Conservation (phyloP, 331 rosid species). For the Stylosanthes scabra region DNA sequence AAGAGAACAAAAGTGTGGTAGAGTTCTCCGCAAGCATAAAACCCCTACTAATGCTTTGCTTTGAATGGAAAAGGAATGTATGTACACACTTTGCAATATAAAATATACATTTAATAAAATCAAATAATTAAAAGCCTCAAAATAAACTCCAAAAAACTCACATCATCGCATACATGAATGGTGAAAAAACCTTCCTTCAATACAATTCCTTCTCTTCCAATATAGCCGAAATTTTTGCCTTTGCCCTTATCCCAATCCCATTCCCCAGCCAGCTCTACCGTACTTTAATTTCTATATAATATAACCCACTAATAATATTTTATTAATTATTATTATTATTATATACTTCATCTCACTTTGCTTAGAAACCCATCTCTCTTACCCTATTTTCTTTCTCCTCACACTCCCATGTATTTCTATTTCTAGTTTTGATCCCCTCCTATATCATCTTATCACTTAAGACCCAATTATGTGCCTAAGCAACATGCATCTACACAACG, state of each 20-base stretch:
- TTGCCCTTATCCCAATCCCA: conserved; percentile 46
- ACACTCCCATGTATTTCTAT: conserved; percentile 39
- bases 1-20: conserved; percentile 46
- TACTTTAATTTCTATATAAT: conserved; percentile 33
- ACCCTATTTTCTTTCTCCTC: conserved; percentile 13
- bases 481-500: not conserved
- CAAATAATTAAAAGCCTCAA: not conserved
- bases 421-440: conserved; percentile 32
- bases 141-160: conserved; percentile 29
- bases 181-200: conserved; percentile 31
- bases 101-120: not conserved
- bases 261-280: conserved; percentile 47
- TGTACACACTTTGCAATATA: not conserved
- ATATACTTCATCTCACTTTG: conserved; percentile 30
- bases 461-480: conserved; percentile 37
- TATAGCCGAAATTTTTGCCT: conserved; percentile 42
- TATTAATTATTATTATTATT: conserved; percentile 9
- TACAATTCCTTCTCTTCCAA: conserved; percentile 50
- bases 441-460: conserved; percentile 32
- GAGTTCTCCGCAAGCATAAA: conserved; percentile 60
- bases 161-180: conserved; percentile 36
- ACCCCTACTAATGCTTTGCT: conserved; percentile 54
- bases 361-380: conserved; percentile 44
- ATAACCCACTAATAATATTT: conserved; percentile 22
- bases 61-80: conserved; percentile 52